Base-by-base conservation (phyloP, 2,329 filamentous ascomycete genomes). In the Rhexocercosporidium sp. region DNA sequence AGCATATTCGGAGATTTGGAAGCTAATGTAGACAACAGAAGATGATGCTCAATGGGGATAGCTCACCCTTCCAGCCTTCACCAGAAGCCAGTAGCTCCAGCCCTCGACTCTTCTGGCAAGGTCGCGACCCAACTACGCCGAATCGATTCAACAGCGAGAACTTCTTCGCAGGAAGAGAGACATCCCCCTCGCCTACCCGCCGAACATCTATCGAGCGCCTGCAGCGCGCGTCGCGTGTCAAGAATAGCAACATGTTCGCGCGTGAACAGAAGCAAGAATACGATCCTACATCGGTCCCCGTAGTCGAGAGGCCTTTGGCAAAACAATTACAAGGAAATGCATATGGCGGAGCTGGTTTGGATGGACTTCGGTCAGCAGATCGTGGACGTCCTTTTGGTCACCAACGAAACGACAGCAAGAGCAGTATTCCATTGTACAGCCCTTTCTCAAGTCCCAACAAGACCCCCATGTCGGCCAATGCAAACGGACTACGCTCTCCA, bases 191-290 rank as follows among this genome's bases (percentile, higher is more conserved):
- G 12, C 89, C 92, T 25, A 90, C 88, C 66, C 92, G 93, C 76
- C 90, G 95, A 77, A 92, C 93, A 54, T 98, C 95, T 20, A 94
- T 99, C 73, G 96, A 99, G 85, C 94, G 94, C 76, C 86, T 99
- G 67, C 96, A 97, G 82, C 93, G 91, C 78, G 94, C 94, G 37
- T 97, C 95, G 64, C 92, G 96, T 68, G 96, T 99, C 75, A 97
- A 95, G 85, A 98, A 97, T 83, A 97, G 95, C 86, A 97, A 91
- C 82, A 97, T 98, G 85, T 93, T 97, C 78, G 94, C 93, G 49
- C 91, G 94, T 64, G 94, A 97, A 81, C 91, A 94, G 77, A 94
- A 94, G 81, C 89, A 94, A 78, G 92, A 96, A 82, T 97, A 97
- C 83, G 93, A 97, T 79, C 93, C 94, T 31, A 86, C 90, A 65